A percentile compares a stretch with the other conserved stretches of the same genome.
Evolutionary conservation across 2,329 filamentous ascomycete species (phyloP).

Genomic region (Aspergillus aculeatinus): DNA sequence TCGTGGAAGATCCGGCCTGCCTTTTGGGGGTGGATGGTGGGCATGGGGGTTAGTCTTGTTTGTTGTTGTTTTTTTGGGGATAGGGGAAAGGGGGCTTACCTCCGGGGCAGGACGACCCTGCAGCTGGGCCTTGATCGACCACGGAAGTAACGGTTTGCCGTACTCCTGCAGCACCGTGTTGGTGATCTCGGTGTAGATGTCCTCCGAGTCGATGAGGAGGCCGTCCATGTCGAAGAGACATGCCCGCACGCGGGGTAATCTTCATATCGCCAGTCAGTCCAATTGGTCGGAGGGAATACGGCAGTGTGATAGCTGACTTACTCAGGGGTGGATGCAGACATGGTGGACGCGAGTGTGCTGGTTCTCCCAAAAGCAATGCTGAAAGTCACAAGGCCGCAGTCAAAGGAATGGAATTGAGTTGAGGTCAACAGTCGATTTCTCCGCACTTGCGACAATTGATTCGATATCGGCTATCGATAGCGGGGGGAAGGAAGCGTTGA

Average conservation of each 20-base stretch:
- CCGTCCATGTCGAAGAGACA: constrained; percentile 99
- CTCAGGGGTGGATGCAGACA: constrained; percentile 10
- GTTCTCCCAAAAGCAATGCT: not conserved
- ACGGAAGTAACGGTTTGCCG: constrained; percentile 73
- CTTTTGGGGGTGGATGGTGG: constrained; percentile 10
- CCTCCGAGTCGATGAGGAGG: constrained; percentile 89
- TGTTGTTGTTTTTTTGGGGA: not conserved
- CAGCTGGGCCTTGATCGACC: constrained; percentile 89
- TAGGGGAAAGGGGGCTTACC: constrained; percentile 32
- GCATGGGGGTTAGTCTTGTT: constrained; percentile 1
- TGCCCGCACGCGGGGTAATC: constrained; percentile 77
- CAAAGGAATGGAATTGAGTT: no score
- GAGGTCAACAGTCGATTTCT: not conserved
- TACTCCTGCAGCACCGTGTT: constrained; percentile 79
- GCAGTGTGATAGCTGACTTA: not conserved
- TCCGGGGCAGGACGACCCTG: constrained; percentile 64
- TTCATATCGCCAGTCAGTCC: constrained; percentile 31
- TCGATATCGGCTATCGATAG: not conserved
- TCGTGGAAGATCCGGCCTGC: constrained; percentile 65
- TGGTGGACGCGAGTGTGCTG: not conserved
- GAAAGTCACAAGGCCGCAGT: not conserved
- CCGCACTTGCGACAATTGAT: not conserved
- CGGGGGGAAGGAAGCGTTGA: not conserved
- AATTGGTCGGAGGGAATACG: not conserved
- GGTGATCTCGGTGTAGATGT: constrained; percentile 78